These are phyloP conservation scores for Pseudogymnoascus sp. DNA, from an alignment of 2,329 filamentous ascomycete genomes.

Conservation along the genomic window DNA sequence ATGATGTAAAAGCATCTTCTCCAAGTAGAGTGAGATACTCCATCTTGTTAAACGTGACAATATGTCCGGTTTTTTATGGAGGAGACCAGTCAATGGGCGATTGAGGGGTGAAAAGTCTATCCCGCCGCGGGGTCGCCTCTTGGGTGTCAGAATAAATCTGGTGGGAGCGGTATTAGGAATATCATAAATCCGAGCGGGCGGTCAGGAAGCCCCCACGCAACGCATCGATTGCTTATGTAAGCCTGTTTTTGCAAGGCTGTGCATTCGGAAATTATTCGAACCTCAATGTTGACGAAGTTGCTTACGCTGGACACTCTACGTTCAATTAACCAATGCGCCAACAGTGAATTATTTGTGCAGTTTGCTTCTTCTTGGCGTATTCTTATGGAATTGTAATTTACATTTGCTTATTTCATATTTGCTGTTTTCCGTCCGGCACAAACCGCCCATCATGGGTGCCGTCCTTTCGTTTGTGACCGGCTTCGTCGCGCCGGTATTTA, in stretches of 20 bases:
- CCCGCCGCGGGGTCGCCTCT: slow-evolving; percentile 10
- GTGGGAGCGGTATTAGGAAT: neutral
- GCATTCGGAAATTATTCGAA: slow-evolving; percentile 5
- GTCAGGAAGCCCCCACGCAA: neutral
- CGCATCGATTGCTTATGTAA: neutral
- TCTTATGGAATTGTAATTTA: slow-evolving; percentile 2
- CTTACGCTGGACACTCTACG: neutral
- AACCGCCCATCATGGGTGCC: slow-evolving; percentile 21
- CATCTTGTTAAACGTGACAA: slow-evolving; percentile 17
- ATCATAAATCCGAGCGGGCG: slow-evolving; percentile 1
- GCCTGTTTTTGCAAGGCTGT: neutral
- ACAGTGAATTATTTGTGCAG: neutral
- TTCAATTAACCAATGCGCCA: neutral
- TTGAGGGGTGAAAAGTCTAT: slow-evolving; percentile 9
- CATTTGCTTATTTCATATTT: slow-evolving; percentile 1
- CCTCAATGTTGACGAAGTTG: neutral
- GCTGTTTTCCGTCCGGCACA: neutral
- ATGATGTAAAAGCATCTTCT: slow-evolving; percentile 24
- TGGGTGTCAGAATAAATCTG: slow-evolving; percentile 6
- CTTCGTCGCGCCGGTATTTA: slow-evolving; percentile 53
- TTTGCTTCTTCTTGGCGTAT: neutral
- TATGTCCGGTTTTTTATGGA: slow-evolving; percentile 9
- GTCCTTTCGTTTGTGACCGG: slow-evolving; percentile 36
- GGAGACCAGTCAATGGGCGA: slow-evolving; percentile 5
- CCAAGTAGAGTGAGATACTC: slow-evolving; percentile 23